Evolutionary conservation across 805 yeast species (phyloP).

Genomic region (Candida yuanshanica): DNA sequence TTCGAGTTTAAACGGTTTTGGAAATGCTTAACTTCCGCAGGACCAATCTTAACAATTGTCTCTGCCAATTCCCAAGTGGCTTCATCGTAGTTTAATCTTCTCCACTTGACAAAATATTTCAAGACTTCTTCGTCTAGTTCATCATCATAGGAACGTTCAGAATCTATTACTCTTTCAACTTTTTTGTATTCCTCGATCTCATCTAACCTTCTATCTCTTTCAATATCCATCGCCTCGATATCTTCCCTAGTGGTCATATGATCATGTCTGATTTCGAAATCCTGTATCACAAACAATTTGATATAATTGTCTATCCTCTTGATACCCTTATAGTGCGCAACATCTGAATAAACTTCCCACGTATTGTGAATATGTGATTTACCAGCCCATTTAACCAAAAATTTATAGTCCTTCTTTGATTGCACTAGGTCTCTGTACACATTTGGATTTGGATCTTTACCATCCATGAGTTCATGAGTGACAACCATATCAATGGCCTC

Average conservation of each 20-base stretch:
- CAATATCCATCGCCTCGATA: slow-evolving; percentile 88
- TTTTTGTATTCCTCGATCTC: slow-evolving; percentile 76
- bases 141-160: slow-evolving; percentile 61
- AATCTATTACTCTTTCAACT: slow-evolving; percentile 86
- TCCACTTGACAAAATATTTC: slow-evolving; percentile 90
- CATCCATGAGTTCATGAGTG: slow-evolving; percentile 43
- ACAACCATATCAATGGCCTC: slow-evolving; percentile 44
- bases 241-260: slow-evolving; percentile 86
- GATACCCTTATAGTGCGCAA: slow-evolving; percentile 56
- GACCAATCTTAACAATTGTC: slow-evolving; percentile 77
- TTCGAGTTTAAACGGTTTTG: slow-evolving; percentile 79
- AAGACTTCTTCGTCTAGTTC: slow-evolving; percentile 56
- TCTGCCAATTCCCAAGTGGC: slow-evolving; percentile 96
- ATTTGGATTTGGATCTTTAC: slow-evolving; percentile 26
- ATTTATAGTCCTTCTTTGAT: slow-evolving; percentile 55
- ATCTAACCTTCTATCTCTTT: slow-evolving; percentile 77
- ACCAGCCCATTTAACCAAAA: slow-evolving; percentile 79
- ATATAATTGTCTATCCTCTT: slow-evolving; percentile 89
- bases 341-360: slow-evolving; percentile 68
- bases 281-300: slow-evolving; percentile 66
- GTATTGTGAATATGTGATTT: slow-evolving; percentile 91
- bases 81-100: slow-evolving; percentile 86
- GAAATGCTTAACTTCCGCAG: slow-evolving; percentile 74
- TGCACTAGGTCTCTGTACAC: slow-evolving; percentile 35
- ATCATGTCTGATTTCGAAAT: slow-evolving; percentile 71